Evolutionary conservation across 2,329 filamentous ascomycete species (phyloP).

Genomic region (Beauveria australis): DNA sequence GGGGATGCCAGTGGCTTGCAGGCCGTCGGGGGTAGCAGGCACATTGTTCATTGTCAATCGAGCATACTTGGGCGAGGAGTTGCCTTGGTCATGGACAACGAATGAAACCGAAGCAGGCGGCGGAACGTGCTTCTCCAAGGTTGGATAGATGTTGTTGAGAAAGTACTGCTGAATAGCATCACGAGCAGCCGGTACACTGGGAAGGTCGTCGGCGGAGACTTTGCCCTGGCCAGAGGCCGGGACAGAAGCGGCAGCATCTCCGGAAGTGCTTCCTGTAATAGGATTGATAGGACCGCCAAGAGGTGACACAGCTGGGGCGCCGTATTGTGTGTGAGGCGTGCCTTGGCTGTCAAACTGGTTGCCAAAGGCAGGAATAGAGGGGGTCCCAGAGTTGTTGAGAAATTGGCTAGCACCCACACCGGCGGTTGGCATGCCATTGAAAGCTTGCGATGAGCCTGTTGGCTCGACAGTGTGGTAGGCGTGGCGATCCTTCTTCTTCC

Average conservation of each 20-base stretch:
- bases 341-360: slow-evolving; percentile 35
- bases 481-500: slow-evolving; percentile 91
- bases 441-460: slow-evolving; percentile 57
- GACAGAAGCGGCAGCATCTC: slow-evolving; percentile 25
- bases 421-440: slow-evolving; percentile 57
- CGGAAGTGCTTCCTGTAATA: slow-evolving; percentile 16
- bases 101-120: slow-evolving; percentile 84
- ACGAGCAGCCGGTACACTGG: slow-evolving; percentile 78
- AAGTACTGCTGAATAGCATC: slow-evolving; percentile 79
- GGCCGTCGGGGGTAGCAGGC: slow-evolving; percentile 70
- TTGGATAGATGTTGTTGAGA: slow-evolving; percentile 81
- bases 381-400: slow-evolving; percentile 24
- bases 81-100: slow-evolving; percentile 92
- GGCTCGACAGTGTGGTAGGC: slow-evolving; percentile 83
- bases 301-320: background rate
- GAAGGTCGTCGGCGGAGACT: slow-evolving; percentile 86
- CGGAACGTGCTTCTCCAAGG: slow-evolving; percentile 87
- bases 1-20: slow-evolving; percentile 73
- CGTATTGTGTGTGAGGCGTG: background rate
- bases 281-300: slow-evolving; percentile 16
- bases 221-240: slow-evolving; percentile 32
- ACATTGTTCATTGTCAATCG: slow-evolving; percentile 91
- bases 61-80: slow-evolving; percentile 89
- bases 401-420: slow-evolving; percentile 40
- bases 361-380: slow-evolving; percentile 25